Base-by-base conservation (phyloP, 768 basidiomycete genomes). In the Symmetrospora coprosmae region DNA sequence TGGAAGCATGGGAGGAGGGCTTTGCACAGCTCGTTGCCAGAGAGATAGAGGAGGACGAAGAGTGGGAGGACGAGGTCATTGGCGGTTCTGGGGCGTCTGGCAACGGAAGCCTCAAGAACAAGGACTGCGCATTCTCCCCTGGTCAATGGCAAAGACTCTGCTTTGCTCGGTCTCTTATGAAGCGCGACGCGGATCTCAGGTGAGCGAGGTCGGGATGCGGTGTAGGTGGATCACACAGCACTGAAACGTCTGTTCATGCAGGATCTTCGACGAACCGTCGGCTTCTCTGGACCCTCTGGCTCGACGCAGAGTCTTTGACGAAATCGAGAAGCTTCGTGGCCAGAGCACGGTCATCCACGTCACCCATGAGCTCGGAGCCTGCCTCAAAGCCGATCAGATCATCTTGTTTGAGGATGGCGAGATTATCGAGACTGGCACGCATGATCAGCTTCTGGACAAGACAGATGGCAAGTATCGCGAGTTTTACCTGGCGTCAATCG, bases 91-190 rank as follows among this genome's bases (percentile, higher is more conserved):
- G 51, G 31, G 51, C n/a, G 17, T 38, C 39, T 27, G 60, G 60
- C 7, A 56, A 25, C 16, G 50, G 59, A 25, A 33, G 21, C 21
- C 34, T 35, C 5, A 50, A 37, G 37, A 41, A 41, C 7, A 50
- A 60, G 25, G 48, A 50, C n/a, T 60, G 59, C 25, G 50, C 59
- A 13, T 52, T 62, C 21, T 62, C 50, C 4, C 60, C 60, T 7
- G 50, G 40, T 8, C 37, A 62, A 35, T 53, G 43, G 49, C 37
- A 25, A n/a, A 55, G 55, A 40, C 31, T 62, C 25, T 25, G 50
- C 33, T 34, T 51, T 13, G 34, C 55, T 2, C 28, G 55, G 7
- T 27, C 41, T 13, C 19, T 58, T 8, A 58, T 58, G 55, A 58
- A 58, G 55, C 19, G n/a, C 30, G 38, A 39, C n/a, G 55, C 55